phyloP scores from a whole-genome alignment of 805 yeast genomes.

The Lipomyces mesembrius region DNA sequence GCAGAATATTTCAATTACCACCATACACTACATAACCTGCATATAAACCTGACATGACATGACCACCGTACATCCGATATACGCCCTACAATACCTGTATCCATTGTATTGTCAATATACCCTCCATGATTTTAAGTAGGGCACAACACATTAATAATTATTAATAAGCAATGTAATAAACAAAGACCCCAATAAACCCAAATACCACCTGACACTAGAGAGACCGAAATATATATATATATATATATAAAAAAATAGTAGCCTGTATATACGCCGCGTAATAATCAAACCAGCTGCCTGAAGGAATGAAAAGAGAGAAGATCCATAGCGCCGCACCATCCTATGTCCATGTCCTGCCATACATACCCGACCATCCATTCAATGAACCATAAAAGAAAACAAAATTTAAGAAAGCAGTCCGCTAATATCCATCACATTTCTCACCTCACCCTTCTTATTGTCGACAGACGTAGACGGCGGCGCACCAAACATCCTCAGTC shows the following conservation, averaged over 20 bases:
- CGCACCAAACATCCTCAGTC: slow-evolving; percentile 10
- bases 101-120: background rate
- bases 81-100: no score
- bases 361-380: background rate
- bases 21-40: no score
- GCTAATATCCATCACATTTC: slow-evolving; percentile 33
- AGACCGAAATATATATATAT: background rate
- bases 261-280: background rate
- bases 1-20: no score
- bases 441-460: background rate
- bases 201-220: background rate
- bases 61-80: no score
- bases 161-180: background rate
- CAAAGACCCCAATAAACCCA: background rate
- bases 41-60: no score
- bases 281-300: background rate
- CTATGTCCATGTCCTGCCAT: background rate
- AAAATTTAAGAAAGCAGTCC: slow-evolving; percentile 19
- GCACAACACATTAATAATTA: background rate
- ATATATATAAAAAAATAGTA: background rate
- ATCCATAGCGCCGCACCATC: background rate
- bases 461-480: background rate
- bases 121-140: background rate
- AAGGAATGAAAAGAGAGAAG: background rate
- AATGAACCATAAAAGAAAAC: background rate